Conservation (phyloP, 2,329 filamentous ascomycete species). For the Mollisia scopiformis region DNA sequence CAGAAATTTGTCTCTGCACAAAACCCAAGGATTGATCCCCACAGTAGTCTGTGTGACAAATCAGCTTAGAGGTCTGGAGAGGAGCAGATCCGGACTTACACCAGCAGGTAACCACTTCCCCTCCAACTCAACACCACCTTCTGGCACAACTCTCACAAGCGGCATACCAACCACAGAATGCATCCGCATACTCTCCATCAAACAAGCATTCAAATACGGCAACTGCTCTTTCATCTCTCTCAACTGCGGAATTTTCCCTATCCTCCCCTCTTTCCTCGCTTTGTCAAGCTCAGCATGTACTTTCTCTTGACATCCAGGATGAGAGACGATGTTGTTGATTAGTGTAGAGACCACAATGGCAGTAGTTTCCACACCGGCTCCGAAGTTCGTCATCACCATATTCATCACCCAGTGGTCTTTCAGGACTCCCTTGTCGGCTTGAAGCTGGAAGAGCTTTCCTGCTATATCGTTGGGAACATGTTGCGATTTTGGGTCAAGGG, state of each 20-base stretch:
- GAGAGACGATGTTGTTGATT: conserved; percentile 15
- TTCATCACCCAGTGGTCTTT: conserved; percentile 14
- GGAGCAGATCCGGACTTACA: conserved; percentile 37
- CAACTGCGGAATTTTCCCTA: conserved; percentile 6
- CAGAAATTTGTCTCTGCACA: conserved; percentile 47
- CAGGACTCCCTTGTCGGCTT: conserved; percentile 3
- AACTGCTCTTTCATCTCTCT: conserved; percentile 34
- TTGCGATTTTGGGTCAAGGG: background rate
- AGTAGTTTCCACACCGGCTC: conserved; percentile 47
- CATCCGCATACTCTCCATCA: conserved; percentile 50
- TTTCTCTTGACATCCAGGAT: conserved; percentile 28
- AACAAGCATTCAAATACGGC: conserved; percentile 49
- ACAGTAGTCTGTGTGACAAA: conserved; percentile 40
- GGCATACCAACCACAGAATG: conserved; percentile 47
- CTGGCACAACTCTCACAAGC: conserved; percentile 45
- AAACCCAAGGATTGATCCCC: conserved; percentile 46
- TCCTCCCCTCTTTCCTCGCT: conserved; percentile 14
- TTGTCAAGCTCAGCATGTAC: conserved; percentile 38
- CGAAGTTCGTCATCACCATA: conserved; percentile 37
- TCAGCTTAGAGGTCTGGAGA: background rate
- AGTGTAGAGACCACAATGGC: conserved; percentile 42
- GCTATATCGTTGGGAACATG: conserved; percentile 6
- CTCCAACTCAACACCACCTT: conserved; percentile 27
- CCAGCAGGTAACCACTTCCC: conserved; percentile 49
- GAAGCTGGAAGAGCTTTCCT: conserved; percentile 14